Evolutionary conservation across 2,329 filamentous ascomycete species (phyloP), one percentile per base, ranked within the genome.

Genomic region (Coccinonectria pachysandricola): DNA sequence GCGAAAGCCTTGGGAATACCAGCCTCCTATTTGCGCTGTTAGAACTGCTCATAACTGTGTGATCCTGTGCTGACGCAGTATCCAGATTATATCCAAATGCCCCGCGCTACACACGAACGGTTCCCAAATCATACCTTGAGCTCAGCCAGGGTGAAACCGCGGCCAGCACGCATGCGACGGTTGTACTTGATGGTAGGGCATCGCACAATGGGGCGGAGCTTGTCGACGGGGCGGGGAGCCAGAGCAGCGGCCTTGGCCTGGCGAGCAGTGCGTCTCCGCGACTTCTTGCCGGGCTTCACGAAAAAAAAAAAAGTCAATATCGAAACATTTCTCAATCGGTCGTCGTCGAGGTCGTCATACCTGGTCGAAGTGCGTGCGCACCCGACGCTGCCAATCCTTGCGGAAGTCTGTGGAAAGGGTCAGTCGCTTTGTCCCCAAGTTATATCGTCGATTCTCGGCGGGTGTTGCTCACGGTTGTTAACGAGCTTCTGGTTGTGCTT

Each of bases 311-410:
- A 30, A 40, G 51, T 62, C 44, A 62, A 53, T 46, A 57, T 42
- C 37, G 38, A 28, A 14, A 30, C 35, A 38, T 39, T 31, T 24
- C 37, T 34, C 19, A 7, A n/a, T 21, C n/a, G 18, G 22, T n/a
- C 13, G 17, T 32, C 26, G 27, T 39, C 28, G 29, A 30, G 14
- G 12, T 27, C 42, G 40, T 31, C 59, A 69, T 88, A 93, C 88
- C 86, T 96, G 91, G 75, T 98, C 86, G 73, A 98, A 98, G 77
- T 98, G 91, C 68, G 84, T 83, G 70, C 86, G 84, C 61, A 98
- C 91, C 71, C 87, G 84, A 71, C 86, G 84, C 70, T 96, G 87
- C 91, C 91, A 98, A 76, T 98, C 87, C 85, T 94, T 95, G 71
- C 85, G 87, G 84, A 94, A 94, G 64, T 95, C 83, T 91, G 57